phyloP scores from a whole-genome alignment of 1,284 basidiomycete genomes.

The Veloporphyrellus conicus region DNA sequence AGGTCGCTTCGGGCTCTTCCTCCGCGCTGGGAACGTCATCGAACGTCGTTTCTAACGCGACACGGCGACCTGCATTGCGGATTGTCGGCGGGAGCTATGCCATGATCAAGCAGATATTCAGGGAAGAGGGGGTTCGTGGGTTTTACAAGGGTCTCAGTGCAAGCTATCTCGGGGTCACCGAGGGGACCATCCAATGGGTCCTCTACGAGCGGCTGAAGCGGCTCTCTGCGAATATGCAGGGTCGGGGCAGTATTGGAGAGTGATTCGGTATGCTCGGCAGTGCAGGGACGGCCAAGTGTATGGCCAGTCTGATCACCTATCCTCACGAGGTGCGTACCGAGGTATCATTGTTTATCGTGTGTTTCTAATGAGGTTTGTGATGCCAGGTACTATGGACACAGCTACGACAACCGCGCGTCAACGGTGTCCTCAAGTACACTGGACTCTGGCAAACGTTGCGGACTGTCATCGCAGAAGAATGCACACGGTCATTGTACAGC shows the following conservation, averaged over 20 bases:
- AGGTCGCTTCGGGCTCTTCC: constrained; percentile 1
- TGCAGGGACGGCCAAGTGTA: constrained; percentile 90
- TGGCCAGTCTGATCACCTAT: constrained; percentile 92
- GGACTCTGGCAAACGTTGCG: constrained; percentile 83
- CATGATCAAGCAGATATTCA: constrained; percentile 71
- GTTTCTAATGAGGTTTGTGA: background rate
- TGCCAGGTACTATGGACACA: constrained; percentile 84
- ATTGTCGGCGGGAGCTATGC: constrained; percentile 54
- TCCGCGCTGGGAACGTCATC: background rate
- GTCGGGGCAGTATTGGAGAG: constrained; percentile 53
- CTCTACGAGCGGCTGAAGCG: constrained; percentile 86
- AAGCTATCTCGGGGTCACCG: constrained; percentile 92
- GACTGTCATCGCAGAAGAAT: constrained; percentile 88
- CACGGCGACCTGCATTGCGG: constrained; percentile 13
- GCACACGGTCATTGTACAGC: constrained; percentile 80
- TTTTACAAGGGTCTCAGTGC: constrained; percentile 96
- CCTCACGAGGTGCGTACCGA: constrained; percentile 78
- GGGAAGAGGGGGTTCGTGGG: constrained; percentile 80
- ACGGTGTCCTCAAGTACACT: constrained; percentile 79
- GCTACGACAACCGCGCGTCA: constrained; percentile 77
- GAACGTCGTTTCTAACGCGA: background rate
- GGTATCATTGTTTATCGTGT: background rate
- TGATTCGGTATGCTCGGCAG: constrained; percentile 85
- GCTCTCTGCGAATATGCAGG: constrained; percentile 51
- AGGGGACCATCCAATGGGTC: constrained; percentile 97